These are phyloP conservation scores for Phytomonas serpens DNA, from an alignment of 208 protist genomes.

Conservation along the genomic window DNA sequence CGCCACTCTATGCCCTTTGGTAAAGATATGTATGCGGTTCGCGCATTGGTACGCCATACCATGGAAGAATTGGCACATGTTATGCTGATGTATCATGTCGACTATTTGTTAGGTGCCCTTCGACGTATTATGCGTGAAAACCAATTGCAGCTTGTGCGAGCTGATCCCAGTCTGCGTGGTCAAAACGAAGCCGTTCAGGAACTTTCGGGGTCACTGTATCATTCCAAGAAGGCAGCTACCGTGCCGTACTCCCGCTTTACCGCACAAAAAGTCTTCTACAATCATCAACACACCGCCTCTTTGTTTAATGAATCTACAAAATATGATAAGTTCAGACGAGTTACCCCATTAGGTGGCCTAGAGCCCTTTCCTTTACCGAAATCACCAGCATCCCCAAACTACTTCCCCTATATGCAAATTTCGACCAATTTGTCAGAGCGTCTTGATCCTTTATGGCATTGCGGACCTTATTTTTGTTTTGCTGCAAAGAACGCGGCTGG, in stretches of 20 bases:
- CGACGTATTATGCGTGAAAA: constrained; percentile 66
- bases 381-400: constrained; percentile 34
- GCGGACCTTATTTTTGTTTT: not conserved
- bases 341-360: constrained; percentile 52
- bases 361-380: constrained; percentile 44
- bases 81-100: constrained; percentile 76
- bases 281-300: constrained; percentile 17
- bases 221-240: not conserved
- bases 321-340: constrained; percentile 60
- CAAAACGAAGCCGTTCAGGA: not conserved
- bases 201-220: not conserved
- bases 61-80: constrained; percentile 80
- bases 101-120: constrained; percentile 44
- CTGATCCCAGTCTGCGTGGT: constrained; percentile 25
- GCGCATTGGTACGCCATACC: constrained; percentile 63
- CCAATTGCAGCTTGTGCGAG: constrained; percentile 58
- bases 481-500: not conserved
- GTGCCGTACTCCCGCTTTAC: not conserved
- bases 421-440: constrained; percentile 13
- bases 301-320: constrained; percentile 56
- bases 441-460: not conserved
- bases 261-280: not conserved
- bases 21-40: constrained; percentile 45
- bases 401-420: constrained; percentile 49
- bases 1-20: constrained; percentile 49